Base-by-base conservation (phyloP, 208 protist genomes). In the Porcisia hertigi region DNA sequence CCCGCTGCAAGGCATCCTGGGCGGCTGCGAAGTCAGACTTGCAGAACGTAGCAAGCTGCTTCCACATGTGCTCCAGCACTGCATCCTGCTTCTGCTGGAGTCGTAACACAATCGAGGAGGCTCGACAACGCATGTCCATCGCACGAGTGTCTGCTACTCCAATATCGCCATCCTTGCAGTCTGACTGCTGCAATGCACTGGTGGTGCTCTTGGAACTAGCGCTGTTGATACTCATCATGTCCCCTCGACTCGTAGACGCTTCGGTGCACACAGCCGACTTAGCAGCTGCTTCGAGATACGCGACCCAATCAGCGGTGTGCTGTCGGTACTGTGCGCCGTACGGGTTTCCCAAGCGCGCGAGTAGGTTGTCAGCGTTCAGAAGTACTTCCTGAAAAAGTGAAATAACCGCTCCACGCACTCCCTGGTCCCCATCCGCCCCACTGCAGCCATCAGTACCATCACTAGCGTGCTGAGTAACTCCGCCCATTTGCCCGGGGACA, bases 321-420 rank as follows among this genome's bases (percentile, higher is more conserved):
- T 75, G 77, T 54, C 81, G 85, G 69, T 86, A 88, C 65, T 88
- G 85, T 12, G 77, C 64, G 52, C 75, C 70, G 59, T 81, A 88
- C 1, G 73, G 80, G 63, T 83, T 86, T 39, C 78, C 77, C 14
- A 83, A 75, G 53, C 83, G 81, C 52, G 76, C 77, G 1, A 88
- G 80, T 9, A 86, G 52, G 3, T 75, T 55, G 69, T 85, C 81
- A 0, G 81, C 65, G 54, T 81, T 62, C 30, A 71, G 25, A 39
- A 86, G 52, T 43, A 79, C 80, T 66, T 79, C 73, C 20, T 79
- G 76, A 73, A 83, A 55, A 53, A 69, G 62, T 11, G 74, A 52
- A 4, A 77, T 62, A n/a, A 77, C 57, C 43, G 73, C 58, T 36
- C 71, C 71, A 76, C 52, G 4, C 57, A 55, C 55, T 62, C 16